Evolutionary conservation across 208 protist genomes (phyloP).

Genomic region (Polymyxa betae): DNA sequence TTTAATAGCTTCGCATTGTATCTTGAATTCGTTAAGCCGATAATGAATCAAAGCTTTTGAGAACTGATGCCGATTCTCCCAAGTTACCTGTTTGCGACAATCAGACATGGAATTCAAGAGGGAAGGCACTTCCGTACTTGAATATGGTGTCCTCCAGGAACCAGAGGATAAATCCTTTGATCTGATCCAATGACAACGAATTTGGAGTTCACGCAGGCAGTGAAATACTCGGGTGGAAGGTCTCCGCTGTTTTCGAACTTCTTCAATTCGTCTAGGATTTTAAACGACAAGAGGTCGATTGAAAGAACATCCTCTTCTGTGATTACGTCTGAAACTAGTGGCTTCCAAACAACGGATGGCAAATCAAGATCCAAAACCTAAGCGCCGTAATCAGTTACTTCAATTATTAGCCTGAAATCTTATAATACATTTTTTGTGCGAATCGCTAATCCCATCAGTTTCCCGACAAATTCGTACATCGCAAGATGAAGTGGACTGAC

Average conservation of each 20-base stretch:
- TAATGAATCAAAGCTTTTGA: constrained; percentile 5
- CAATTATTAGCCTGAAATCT: neutral
- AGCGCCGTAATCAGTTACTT: neutral
- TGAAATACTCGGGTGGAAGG: constrained; percentile 46
- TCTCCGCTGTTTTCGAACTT: constrained; percentile 44
- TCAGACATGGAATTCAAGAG: neutral
- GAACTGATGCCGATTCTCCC: constrained; percentile 61
- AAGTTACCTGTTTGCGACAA: constrained; percentile 34
- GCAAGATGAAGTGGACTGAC: constrained; percentile 37
- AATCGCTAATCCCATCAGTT: constrained; percentile 67
- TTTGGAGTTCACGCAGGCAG: constrained; percentile 51
- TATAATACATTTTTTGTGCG: constrained; percentile 54
- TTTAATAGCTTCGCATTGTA: constrained; percentile 63
- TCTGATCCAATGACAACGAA: constrained; percentile 56
- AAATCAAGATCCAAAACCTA: constrained; percentile 60
- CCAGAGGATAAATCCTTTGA: constrained; percentile 44
- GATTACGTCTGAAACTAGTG: constrained; percentile 52
- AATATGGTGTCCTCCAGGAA: constrained; percentile 14
- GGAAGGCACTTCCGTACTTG: neutral
- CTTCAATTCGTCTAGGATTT: constrained; percentile 59
- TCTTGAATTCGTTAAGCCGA: constrained; percentile 62
- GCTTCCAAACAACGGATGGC: constrained; percentile 68
- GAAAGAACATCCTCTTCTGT: constrained; percentile 41
- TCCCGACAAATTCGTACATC: constrained; percentile 67
- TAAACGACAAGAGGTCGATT: constrained; percentile 59